phyloP scores from a whole-genome alignment of 2,329 filamentous ascomycete genomes.

The Xylariales sp. region DNA sequence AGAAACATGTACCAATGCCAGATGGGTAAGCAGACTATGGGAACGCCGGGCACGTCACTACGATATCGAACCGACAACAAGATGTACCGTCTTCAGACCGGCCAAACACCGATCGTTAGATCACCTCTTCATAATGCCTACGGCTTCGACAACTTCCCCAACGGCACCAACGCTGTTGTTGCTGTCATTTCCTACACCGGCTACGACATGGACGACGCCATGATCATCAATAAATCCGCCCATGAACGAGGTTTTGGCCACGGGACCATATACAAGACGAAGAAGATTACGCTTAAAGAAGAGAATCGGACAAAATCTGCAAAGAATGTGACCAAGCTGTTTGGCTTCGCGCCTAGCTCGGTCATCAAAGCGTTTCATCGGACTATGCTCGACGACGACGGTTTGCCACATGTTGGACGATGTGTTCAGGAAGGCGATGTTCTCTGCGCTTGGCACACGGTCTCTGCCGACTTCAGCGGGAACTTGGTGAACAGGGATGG shows the following conservation, averaged over 20 bases:
- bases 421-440: constrained; percentile 76
- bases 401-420: constrained; percentile 75
- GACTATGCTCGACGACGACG: constrained; percentile 77
- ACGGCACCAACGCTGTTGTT: constrained; percentile 91
- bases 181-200: constrained; percentile 98
- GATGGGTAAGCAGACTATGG: constrained; percentile 99
- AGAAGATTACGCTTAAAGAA: constrained; percentile 82
- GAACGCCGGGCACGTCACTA: constrained; percentile 82
- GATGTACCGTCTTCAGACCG: constrained; percentile 87
- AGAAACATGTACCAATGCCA: constrained; percentile 99
- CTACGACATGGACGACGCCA: constrained; percentile 99
- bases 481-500: constrained; percentile 82
- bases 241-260: constrained; percentile 95
- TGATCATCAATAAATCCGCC: constrained; percentile 97
- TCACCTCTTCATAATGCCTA: constrained; percentile 93
- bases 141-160: constrained; percentile 96
- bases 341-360: constrained; percentile 81
- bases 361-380: constrained; percentile 67
- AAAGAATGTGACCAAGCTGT: constrained; percentile 73
- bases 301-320: constrained; percentile 63
- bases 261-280: constrained; percentile 96
- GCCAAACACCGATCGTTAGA: constrained; percentile 90
- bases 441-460: constrained; percentile 84
- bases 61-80: constrained; percentile 95
- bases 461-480: constrained; percentile 73